Evolutionary conservation across 495 filamentous ascomycete genomes (phyloP).

Genomic region (Neurospora sp.): DNA sequence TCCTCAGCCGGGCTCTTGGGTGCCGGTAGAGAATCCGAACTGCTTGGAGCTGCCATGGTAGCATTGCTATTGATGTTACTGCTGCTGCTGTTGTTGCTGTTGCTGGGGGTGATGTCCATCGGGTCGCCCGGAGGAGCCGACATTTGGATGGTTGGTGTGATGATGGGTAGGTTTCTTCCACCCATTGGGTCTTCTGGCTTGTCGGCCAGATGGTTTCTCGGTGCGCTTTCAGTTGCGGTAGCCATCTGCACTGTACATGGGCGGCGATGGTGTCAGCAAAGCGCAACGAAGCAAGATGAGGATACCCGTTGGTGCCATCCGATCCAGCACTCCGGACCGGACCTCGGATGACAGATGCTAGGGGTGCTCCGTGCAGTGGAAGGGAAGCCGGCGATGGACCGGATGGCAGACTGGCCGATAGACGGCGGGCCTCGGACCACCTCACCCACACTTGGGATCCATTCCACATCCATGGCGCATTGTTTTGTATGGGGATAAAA

Average conservation of each 20-base stretch:
- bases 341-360: neutral
- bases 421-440: neutral
- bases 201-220: slow-evolving; percentile 28
- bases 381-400: neutral
- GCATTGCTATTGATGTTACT: neutral
- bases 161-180: slow-evolving; percentile 37
- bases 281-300: neutral
- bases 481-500: neutral
- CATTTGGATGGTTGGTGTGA: slow-evolving; percentile 39
- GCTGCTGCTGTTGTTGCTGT: neutral
- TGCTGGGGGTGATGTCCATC: slow-evolving; percentile 41
- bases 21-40: slow-evolving; percentile 30
- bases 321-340: neutral
- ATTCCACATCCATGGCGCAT: neutral
- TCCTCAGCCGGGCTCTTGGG: slow-evolving; percentile 31
- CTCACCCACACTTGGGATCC: neutral
- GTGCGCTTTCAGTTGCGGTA: slow-evolving; percentile 36
- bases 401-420: neutral
- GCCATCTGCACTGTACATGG: slow-evolving; percentile 36
- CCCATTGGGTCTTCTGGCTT: slow-evolving; percentile 31
- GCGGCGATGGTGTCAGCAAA: slow-evolving; percentile 14
- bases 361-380: neutral
- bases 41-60: slow-evolving; percentile 14
- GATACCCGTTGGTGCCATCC: neutral
- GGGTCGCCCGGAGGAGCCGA: slow-evolving; percentile 40